Evolutionary conservation across 306 rosid species (phyloP), one percentile per base, ranked within the genome.

Genomic region (Dicorynia guianensis): DNA sequence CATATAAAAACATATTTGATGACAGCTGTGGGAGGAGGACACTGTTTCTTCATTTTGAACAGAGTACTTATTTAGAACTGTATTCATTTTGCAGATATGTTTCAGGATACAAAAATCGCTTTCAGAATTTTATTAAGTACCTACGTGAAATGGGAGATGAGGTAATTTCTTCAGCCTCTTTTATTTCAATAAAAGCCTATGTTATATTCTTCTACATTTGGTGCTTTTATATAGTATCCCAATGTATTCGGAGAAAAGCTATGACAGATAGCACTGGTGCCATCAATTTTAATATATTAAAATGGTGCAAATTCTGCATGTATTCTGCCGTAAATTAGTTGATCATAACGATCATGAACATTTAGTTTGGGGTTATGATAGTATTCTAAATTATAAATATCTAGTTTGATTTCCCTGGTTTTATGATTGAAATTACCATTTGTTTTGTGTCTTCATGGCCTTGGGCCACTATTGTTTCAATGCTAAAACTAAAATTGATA

Each of bases 81-180:
- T 42, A 15, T 66, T 17, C 25, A 15, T 79, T 75, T 79, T 82
- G 81, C 82, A 85, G 86, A 54, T 85, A 85, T 75, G 77, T 85
- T 18, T 85, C 89, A 8, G 89, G 89, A 76, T 85, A 85, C 78
- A 85, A 85, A 62, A 85, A 85, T 43, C 84, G 89, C 20, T 85
- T 85, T 53, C 89, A 85, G 69, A 85, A 85, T 79, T 85, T 85
- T 50, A 85, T 85, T 44, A 81, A 75, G 60, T 71, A 82, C 77
- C 86, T 85, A 39, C 79, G 86, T 34, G 89, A 85, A 85, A 85
- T 85, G 89, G 89, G 89, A 46, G 89, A 85, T 79, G 89, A 85
- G 89, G 89, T 85, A 67, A 56, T 49, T 60, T 55, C 20, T 63
- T 46, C 33, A 15, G 3, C 19, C 9, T n/a, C 63, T 39, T 46